Evolutionary conservation across 768 basidiomycete species (phyloP).

Genomic region (Agrocybe praecox): DNA sequence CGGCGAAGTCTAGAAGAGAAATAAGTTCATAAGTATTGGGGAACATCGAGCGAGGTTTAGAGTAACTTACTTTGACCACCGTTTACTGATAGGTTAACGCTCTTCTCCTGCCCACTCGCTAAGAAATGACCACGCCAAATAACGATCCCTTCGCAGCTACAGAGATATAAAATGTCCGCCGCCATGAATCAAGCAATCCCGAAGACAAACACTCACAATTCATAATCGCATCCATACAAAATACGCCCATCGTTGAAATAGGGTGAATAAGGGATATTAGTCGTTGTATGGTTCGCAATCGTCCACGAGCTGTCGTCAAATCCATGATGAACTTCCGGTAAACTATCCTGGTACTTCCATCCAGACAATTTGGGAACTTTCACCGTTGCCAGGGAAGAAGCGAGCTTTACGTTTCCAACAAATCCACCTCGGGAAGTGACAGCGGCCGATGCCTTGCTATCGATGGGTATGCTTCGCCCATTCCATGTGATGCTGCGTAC

Average conservation of each 20-base stretch:
- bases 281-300: constrained; percentile 65
- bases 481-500: constrained; percentile 73
- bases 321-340: constrained; percentile 62
- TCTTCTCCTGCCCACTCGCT: constrained; percentile 59
- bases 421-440: constrained; percentile 47
- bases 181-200: neutral
- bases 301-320: constrained; percentile 72
- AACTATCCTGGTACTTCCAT: constrained; percentile 76
- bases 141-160: constrained; percentile 79
- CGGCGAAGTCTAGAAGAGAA: constrained; percentile 65
- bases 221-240: constrained; percentile 85
- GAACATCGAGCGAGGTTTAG: too few species aligned
- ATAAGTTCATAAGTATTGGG: neutral
- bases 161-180: constrained; percentile 2
- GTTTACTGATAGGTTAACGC: constrained; percentile 75
- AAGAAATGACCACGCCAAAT: constrained; percentile 84
- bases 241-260: constrained; percentile 73
- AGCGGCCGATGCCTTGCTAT: constrained; percentile 26
- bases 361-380: constrained; percentile 50
- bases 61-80: constrained; percentile 72
- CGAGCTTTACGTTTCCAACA: constrained; percentile 43
- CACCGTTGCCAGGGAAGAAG: constrained; percentile 20
- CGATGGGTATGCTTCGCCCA: constrained; percentile 46
- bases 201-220: constrained; percentile 54
- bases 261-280: constrained; percentile 70